Evolutionary conservation across 2,329 filamentous ascomycete genomes (phyloP).

Genomic region (Alternaria panax): DNA sequence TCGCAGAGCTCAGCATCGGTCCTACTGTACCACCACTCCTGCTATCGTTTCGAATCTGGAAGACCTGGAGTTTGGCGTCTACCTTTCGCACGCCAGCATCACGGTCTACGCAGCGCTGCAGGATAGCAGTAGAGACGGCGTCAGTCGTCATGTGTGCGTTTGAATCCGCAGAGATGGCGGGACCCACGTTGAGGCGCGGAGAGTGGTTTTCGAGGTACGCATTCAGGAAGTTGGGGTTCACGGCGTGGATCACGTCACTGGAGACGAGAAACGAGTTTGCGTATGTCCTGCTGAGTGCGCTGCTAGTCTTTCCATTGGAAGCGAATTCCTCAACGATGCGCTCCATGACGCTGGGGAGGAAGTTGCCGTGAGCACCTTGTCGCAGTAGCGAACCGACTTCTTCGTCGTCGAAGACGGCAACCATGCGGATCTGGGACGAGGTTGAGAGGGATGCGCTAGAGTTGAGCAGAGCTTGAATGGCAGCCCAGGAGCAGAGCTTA

Average conservation of each 20-base stretch:
- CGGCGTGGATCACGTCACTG: conserved; percentile 91
- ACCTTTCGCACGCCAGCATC: conserved; percentile 54
- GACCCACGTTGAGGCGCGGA: conserved; percentile 86
- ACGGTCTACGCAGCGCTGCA: conserved; percentile 76
- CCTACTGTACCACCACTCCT: conserved; percentile 94
- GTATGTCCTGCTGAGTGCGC: conserved; percentile 79
- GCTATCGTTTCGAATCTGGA: conserved; percentile 94
- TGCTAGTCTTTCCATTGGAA: conserved; percentile 52
- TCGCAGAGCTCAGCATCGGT: conserved; percentile 80
- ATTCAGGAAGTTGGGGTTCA: conserved; percentile 90
- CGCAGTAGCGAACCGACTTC: conserved; percentile 92
- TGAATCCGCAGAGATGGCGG: conserved; percentile 79
- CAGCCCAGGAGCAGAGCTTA: conserved; percentile 95
- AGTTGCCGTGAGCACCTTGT: conserved; percentile 89
- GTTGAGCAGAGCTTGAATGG: conserved; percentile 81
- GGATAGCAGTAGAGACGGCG: conserved; percentile 79
- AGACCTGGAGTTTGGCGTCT: conserved; percentile 76
- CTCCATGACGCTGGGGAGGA: conserved; percentile 81
- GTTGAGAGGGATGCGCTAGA: conserved; percentile 58
- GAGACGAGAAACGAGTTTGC: conserved; percentile 92
- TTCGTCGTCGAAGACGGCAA: conserved; percentile 96
- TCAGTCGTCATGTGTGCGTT: conserved; percentile 98
- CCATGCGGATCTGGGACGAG: conserved; percentile 81
- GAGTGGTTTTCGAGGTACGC: conserved; percentile 86
- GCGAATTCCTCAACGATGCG: conserved; percentile 77